These are phyloP conservation scores for Prunus mongolica DNA, from an alignment of 306 rosid genomes.

Conservation along the genomic window DNA sequence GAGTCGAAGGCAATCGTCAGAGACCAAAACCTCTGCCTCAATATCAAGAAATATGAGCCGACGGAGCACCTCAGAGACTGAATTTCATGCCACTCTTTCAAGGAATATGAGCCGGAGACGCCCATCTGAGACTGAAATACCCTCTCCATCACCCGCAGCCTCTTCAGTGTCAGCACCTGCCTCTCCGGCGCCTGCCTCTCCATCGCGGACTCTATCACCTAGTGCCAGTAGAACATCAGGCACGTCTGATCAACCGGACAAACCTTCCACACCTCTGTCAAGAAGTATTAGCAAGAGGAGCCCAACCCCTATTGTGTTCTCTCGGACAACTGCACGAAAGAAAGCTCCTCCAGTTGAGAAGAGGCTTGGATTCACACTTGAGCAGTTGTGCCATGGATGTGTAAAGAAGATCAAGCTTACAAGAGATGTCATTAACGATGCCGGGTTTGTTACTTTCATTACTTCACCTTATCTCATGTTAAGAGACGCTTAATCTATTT, in stretches of 20 bases:
- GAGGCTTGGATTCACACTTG: constrained; percentile 61
- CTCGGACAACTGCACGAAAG: constrained; percentile 58
- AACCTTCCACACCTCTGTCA: constrained; percentile 30
- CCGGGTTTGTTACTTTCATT: constrained; percentile 50
- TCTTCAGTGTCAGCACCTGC: neutral
- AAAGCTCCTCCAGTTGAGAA: constrained; percentile 56
- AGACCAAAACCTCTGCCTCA: neutral
- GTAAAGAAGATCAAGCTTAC: constrained; percentile 62
- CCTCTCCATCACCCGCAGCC: neutral
- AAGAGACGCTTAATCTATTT: too few relatives aligned
- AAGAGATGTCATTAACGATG: constrained; percentile 57
- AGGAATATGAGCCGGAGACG: neutral
- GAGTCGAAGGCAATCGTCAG: neutral
- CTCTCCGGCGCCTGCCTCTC: neutral
- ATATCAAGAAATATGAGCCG: constrained; percentile 7
- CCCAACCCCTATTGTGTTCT: constrained; percentile 71
- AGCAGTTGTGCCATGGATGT: constrained; percentile 71
- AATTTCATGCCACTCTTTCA: neutral
- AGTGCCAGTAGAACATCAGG: neutral
- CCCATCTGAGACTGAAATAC: constrained; percentile 3
- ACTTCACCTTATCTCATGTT: neutral
- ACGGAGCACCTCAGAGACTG: neutral
- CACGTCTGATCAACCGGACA: constrained; percentile 13
- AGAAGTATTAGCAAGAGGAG: constrained; percentile 40
- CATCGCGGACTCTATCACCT: neutral